Conservation (phyloP, 305 asterid genomes). For the Rubia balearica region DNA sequence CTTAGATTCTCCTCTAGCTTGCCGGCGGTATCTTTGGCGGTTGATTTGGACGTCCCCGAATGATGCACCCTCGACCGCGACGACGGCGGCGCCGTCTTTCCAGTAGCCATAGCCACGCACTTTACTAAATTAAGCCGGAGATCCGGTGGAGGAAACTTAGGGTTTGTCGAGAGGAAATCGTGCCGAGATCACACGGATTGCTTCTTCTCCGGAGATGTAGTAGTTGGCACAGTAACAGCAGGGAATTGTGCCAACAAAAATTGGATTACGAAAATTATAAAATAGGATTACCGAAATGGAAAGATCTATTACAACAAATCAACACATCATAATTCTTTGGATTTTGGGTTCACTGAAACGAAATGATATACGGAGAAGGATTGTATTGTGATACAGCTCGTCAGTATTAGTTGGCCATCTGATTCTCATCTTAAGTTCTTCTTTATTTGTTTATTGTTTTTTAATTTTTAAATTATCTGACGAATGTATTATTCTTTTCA, state of each 20-base stretch:
- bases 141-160: conserved; percentile 10
- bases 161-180: background rate
- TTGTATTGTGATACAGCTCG: background rate
- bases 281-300: background rate
- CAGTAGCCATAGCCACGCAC: conserved; percentile 49
- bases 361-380: background rate
- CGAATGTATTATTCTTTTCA: too few relatives aligned
- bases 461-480: too few relatives aligned
- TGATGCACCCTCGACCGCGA: conserved; percentile 72
- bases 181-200: background rate
- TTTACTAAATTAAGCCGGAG: conserved; percentile 6
- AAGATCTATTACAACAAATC: background rate
- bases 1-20: conserved; percentile 89
- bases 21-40: conserved; percentile 47
- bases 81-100: conserved; percentile 41
- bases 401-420: conserved; percentile 1
- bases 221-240: background rate
- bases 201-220: background rate
- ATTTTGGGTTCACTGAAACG: background rate
- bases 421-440: background rate
- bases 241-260: background rate
- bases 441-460: background rate
- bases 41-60: conserved; percentile 15
- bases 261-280: background rate
- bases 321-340: background rate